Evolutionary conservation across 1,139 yeast genomes (phyloP).

Genomic region (Blastobotrys petasosporus): DNA sequence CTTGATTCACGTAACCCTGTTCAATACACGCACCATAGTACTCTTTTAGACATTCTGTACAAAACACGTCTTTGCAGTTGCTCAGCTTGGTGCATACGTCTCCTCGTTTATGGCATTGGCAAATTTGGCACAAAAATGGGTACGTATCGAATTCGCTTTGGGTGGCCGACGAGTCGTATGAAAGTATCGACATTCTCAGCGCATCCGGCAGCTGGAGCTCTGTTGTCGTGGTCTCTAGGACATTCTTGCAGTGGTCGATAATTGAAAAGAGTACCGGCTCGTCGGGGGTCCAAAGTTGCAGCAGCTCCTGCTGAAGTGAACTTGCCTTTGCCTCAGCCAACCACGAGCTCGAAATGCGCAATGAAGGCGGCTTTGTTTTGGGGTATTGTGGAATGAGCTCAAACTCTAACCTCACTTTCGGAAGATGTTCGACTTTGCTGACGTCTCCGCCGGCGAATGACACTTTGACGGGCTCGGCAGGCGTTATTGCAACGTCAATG

Average conservation of each 20-base stretch:
- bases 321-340: slow-evolving; percentile 28
- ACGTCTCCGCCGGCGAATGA: slow-evolving; percentile 13
- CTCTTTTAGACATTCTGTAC: slow-evolving; percentile 45
- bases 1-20: slow-evolving; percentile 47
- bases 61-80: slow-evolving; percentile 49
- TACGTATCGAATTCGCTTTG: slow-evolving; percentile 34
- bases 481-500: slow-evolving; percentile 17
- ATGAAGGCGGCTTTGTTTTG: slow-evolving; percentile 18
- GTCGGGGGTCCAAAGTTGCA: slow-evolving; percentile 35
- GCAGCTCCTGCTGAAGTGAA: slow-evolving; percentile 23
- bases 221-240: slow-evolving; percentile 3
- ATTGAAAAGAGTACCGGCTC: slow-evolving; percentile 44
- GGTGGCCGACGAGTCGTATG: slow-evolving; percentile 22
- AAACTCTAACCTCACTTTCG: slow-evolving; percentile 21
- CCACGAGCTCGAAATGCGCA: slow-evolving; percentile 22
- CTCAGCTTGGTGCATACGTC: slow-evolving; percentile 39
- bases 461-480: slow-evolving; percentile 17
- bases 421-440: slow-evolving; percentile 21
- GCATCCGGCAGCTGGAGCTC: slow-evolving; percentile 1
- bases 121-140: slow-evolving; percentile 53
- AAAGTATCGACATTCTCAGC: slow-evolving; percentile 24
- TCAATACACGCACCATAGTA: slow-evolving; percentile 44
- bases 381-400: slow-evolving; percentile 23
- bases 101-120: slow-evolving; percentile 52
- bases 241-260: slow-evolving; percentile 34